Conservation (phyloP, 2,329 filamentous ascomycete genomes). For the Fusarium tupiense region DNA sequence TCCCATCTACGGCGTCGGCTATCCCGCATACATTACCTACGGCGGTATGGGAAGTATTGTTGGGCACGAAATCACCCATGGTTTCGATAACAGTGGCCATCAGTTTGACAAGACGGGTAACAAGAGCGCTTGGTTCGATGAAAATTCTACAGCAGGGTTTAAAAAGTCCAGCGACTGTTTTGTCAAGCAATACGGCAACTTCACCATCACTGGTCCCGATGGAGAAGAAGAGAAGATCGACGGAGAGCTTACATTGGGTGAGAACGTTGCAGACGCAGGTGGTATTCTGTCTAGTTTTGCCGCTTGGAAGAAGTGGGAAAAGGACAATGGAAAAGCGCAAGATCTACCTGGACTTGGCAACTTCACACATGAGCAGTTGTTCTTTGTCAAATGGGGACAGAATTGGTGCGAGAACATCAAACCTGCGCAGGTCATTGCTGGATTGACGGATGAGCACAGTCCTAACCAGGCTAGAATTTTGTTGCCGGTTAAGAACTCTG, state of each 20-base stretch:
- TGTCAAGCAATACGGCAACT: constrained; percentile 72
- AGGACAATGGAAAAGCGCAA: constrained; percentile 57
- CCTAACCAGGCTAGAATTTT: constrained; percentile 70
- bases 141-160: constrained; percentile 67
- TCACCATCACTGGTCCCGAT: constrained; percentile 65
- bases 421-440: constrained; percentile 65
- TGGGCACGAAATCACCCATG: constrained; percentile 76
- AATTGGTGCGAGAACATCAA: constrained; percentile 75
- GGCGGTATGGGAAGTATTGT: constrained; percentile 73
- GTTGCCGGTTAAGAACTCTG: constrained; percentile 73
- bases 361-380: constrained; percentile 75
- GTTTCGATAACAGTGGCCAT: constrained; percentile 73
- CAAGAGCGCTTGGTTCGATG: constrained; percentile 73
- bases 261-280: constrained; percentile 77
- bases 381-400: constrained; percentile 72
- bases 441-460: constrained; percentile 72
- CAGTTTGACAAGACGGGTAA: constrained; percentile 73
- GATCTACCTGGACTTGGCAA: constrained; percentile 67
- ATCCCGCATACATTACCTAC: constrained; percentile 73
- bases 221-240: constrained; percentile 68
- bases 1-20: constrained; percentile 69
- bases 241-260: constrained; percentile 70
- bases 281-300: constrained; percentile 70
- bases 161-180: constrained; percentile 69
- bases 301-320: constrained; percentile 70